Evolutionary conservation across 2,329 filamentous ascomycete genomes (phyloP), one percentile per base, ranked within the genome.

Genomic region (Cladophialophora yegresii): DNA sequence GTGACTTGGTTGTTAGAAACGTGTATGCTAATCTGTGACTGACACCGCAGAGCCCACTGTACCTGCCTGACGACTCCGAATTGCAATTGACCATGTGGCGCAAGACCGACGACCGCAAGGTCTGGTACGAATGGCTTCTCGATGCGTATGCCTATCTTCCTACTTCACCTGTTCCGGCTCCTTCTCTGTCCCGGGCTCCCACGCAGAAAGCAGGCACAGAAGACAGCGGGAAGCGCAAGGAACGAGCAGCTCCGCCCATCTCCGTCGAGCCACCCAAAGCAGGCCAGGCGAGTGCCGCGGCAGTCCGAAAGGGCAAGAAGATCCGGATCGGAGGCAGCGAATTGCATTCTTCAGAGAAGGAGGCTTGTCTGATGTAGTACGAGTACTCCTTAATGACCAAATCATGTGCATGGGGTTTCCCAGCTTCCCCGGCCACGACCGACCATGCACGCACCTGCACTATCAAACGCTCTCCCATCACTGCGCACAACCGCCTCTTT

Each of bases 101-200:
- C 57, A 91, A 96, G 78, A 98, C 95, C 0, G 93, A 99, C 74
- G 92, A 97, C 75, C 87, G 89, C 43, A 96, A 91, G 76, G 95
- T 99, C 7, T 99, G 95, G 96, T 99, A 99, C 76, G 95, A 99
- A 76, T 99, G 95, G 95, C 83, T 95, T 66, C 88, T 97, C 1
- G 95, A 98, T 76, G 91, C 90, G 10, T 97, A 88, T 76, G 84
- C 65, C 6, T 58, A 57, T 13, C 6, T 64, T 10, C 75, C 26
- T 12, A 20, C 33, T 22, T 26, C 60, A 26, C 33, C 40, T n/a
- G 13, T 20, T n/a, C 20, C 26, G 23, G n/a, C 51, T 12, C 10
- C 26, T 30, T 4, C 26, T 33, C 26, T 33, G 51, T 16, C 54
- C 6, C 33, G 30, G 12, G 30, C 20, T 28, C 54, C 30, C 12